These are phyloP conservation scores for Rugonectria rugulosa DNA, from an alignment of 2,329 filamentous ascomycete genomes.

Conservation along the genomic window DNA sequence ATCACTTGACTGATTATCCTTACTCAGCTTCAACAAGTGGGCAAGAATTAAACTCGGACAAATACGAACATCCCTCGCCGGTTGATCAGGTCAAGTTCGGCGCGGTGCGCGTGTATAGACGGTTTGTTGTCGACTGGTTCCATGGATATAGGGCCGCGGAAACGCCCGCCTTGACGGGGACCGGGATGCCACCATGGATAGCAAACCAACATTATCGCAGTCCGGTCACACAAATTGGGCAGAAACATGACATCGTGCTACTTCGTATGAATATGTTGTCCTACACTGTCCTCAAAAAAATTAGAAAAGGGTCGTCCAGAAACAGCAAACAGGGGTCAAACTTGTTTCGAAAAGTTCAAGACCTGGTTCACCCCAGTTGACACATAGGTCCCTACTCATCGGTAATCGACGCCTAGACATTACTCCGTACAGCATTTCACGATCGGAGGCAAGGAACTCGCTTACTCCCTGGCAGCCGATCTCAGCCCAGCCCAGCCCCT, in stretches of 20 bases:
- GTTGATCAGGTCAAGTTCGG: not conserved
- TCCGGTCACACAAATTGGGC: not conserved
- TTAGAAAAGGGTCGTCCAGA: not conserved
- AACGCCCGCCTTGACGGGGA: constrained; percentile 19
- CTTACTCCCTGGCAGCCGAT: constrained; percentile 31
- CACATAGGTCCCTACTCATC: constrained; percentile 11
- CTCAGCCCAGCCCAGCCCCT: constrained; percentile 24
- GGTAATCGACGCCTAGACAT: constrained; percentile 12
- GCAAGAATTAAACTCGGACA: no score
- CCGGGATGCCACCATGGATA: constrained; percentile 7
- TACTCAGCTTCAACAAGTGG: no score
- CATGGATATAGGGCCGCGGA: constrained; percentile 19
- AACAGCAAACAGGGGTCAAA: not conserved
- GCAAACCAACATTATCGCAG: constrained; percentile 5
- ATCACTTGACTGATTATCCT: no score
- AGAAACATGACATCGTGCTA: no score
- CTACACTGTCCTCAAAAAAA: not conserved
- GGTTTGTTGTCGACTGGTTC: constrained; percentile 1
- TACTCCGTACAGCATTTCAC: constrained; percentile 21
- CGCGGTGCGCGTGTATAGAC: constrained; percentile 7
- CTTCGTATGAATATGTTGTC: no score
- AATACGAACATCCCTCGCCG: constrained; percentile 10
- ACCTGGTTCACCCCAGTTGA: constrained; percentile 16
- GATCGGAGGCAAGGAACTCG: constrained; percentile 31
- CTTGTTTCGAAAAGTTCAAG: constrained; percentile 1